Evolutionary conservation across 371 early-diverging fungal genomes (phyloP), one percentile per base, ranked within the genome.

Genomic region (Entomophthora muscae): DNA sequence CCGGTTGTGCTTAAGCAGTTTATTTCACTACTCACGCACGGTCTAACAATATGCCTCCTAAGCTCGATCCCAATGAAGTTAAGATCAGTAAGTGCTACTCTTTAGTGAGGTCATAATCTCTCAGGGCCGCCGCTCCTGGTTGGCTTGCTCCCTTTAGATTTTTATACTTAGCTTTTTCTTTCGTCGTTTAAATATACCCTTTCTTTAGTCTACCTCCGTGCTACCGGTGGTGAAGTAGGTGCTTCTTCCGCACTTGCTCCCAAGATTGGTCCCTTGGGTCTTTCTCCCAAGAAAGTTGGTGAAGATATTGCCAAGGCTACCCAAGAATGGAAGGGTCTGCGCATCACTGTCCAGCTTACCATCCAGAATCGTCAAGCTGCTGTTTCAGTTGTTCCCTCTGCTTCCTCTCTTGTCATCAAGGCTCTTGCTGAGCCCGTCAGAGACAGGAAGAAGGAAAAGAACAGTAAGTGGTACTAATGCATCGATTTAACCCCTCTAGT

Each of bases 291-390:
- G 87, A 97, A 97, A 85, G 94, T 98, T 69, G 99, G 98, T 80
- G 99, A 99, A 82, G 99, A 99, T 79, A 97, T 99, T 68, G 97
- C 95, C 82, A 98, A 98, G 89, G 95, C 93, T 71, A 99, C 99
- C 72, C 82, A 86, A 76, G 98, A 94, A 72, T 99, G 90, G 89
- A 96, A 95, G 85, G 95, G 98, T 81, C 88, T 98, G 64, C 90
- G 94, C 76, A 88, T 99, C 71, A 94, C 98, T 70, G 98, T 98
- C 65, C 83, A 89, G 78, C 83, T 99, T 78, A 89, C 93, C 76
- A 95, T 99, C 68, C 97, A 98, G 83, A 98, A 98, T 88, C 93
- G 99, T 87, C 98, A 99, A 80, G 99, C 99, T 67, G 84, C 91
- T 64, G 91, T 98, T 71, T 88, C 95, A 71, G 89, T 99, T 69